These are phyloP conservation scores for Ceratobasidium sp. DNA, from an alignment of 1,284 basidiomycete species.

Conservation along the genomic window DNA sequence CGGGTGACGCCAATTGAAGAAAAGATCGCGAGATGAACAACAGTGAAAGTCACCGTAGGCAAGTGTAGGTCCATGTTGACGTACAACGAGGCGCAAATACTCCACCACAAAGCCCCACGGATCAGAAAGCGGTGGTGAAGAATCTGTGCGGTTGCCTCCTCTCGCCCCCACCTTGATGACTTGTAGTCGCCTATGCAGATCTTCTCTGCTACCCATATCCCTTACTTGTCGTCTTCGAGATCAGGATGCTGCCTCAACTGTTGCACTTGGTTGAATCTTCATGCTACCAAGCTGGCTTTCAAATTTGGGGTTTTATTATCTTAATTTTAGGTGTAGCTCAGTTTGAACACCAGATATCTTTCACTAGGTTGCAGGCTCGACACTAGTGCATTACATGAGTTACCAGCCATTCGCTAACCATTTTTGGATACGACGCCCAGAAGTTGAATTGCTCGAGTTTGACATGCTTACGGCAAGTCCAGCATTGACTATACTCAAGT, in stretches of 20 bases:
- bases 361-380: no score
- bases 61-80: conserved; percentile 20
- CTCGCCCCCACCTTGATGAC: not conserved
- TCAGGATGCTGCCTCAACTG: not conserved
- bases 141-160: not conserved
- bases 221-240: not conserved
- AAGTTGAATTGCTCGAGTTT: no score
- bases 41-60: conserved; percentile 1
- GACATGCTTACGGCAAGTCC: no score
- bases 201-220: not conserved
- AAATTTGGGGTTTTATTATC: not conserved
- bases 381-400: no score
- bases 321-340: not conserved
- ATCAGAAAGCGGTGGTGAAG: not conserved
- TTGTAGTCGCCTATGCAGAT: not conserved
- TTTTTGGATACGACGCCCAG: no score
- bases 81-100: not conserved
- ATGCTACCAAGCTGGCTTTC: not conserved
- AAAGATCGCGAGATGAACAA: conserved; percentile 23
- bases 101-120: not conserved
- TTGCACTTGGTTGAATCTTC: not conserved
- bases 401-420: no score
- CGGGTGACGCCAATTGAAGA: not conserved
- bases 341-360: not conserved
- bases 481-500: no score